Evolutionary conservation across 176 grass and related monocot species (phyloP).

Genomic region (Hsuehochloa calcarea): DNA sequence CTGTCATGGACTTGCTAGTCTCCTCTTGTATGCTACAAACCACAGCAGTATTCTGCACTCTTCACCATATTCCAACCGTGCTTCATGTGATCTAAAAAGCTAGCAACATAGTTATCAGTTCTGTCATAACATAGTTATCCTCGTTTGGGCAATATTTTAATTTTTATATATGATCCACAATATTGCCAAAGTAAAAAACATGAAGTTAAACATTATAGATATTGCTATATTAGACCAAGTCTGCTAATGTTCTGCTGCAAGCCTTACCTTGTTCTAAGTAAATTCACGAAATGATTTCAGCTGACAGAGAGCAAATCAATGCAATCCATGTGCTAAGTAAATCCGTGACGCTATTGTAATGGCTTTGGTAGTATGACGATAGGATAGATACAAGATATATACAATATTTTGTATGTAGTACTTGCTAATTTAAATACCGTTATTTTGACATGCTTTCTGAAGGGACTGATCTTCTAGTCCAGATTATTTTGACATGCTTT

Average conservation of each 20-base stretch:
- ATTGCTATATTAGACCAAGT: constrained; percentile 5
- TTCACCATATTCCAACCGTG: not conserved
- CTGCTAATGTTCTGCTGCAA: constrained; percentile 27
- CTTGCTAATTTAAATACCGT: too few relatives aligned
- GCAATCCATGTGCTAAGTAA: constrained; percentile 97
- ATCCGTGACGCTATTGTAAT: too few relatives aligned
- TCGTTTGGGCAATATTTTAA: not conserved
- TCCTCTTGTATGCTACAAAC: constrained; percentile 15
- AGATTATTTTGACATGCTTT: too few relatives aligned
- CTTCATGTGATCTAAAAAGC: constrained; percentile 6
- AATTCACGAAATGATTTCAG: constrained; percentile 44
- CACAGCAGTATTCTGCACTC: constrained; percentile 8
- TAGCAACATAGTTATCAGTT: not conserved
- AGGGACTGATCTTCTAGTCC: too few relatives aligned
- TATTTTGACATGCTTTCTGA: too few relatives aligned
- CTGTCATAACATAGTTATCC: not conserved
- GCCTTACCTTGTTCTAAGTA: constrained; percentile 7
- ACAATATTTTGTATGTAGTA: too few relatives aligned
- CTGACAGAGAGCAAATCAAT: constrained; percentile 86
- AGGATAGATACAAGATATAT: too few relatives aligned
- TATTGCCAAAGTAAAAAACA: not conserved
- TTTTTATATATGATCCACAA: not conserved
- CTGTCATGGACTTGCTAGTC: not conserved
- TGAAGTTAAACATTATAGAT: not conserved
- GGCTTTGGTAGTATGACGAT: too few relatives aligned